Evolutionary conservation across 1,284 basidiomycete genomes (phyloP).

Genomic region (Ceratobasidium theobromae): DNA sequence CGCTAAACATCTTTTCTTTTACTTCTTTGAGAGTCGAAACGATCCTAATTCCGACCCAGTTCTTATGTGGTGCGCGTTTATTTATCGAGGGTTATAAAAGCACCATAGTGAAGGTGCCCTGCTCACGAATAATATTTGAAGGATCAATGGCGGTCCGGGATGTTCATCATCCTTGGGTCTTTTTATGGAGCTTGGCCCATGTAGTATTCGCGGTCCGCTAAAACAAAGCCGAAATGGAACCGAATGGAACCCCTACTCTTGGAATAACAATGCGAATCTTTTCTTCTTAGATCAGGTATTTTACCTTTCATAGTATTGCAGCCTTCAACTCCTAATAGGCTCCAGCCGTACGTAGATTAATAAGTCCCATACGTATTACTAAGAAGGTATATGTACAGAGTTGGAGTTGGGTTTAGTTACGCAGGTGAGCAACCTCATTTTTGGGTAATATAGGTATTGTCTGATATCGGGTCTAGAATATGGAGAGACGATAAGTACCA

Average conservation of each 20-base stretch:
- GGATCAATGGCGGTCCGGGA: slow-evolving; percentile 65
- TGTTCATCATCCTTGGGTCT: slow-evolving; percentile 65
- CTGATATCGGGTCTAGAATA: slow-evolving; percentile 52
- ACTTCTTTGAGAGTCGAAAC: slow-evolving; percentile 78
- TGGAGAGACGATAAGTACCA: slow-evolving; percentile 64
- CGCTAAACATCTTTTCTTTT: slow-evolving; percentile 76
- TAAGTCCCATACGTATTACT: background rate
- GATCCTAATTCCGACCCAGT: slow-evolving; percentile 53
- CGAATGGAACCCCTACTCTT: slow-evolving; percentile 61
- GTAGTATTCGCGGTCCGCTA: slow-evolving; percentile 35
- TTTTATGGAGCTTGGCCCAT: slow-evolving; percentile 65
- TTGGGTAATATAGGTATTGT: background rate
- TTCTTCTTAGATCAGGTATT: slow-evolving; percentile 69
- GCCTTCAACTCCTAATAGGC: background rate
- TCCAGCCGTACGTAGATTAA: slow-evolving; percentile 5
- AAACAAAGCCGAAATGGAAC: slow-evolving; percentile 46
- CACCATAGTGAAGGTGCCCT: too few species aligned
- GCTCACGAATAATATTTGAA: slow-evolving; percentile 60
- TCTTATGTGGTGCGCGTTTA: slow-evolving; percentile 22
- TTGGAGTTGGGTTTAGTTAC: slow-evolving; percentile 28
- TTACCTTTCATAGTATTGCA: background rate
- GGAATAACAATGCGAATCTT: slow-evolving; percentile 66
- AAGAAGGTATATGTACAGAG: background rate
- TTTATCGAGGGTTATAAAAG: background rate
- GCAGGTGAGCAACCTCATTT: slow-evolving; percentile 11